Evolutionary conservation across 2,329 filamentous ascomycete species (phyloP).

Genomic region (Coniochaeta prunicola): DNA sequence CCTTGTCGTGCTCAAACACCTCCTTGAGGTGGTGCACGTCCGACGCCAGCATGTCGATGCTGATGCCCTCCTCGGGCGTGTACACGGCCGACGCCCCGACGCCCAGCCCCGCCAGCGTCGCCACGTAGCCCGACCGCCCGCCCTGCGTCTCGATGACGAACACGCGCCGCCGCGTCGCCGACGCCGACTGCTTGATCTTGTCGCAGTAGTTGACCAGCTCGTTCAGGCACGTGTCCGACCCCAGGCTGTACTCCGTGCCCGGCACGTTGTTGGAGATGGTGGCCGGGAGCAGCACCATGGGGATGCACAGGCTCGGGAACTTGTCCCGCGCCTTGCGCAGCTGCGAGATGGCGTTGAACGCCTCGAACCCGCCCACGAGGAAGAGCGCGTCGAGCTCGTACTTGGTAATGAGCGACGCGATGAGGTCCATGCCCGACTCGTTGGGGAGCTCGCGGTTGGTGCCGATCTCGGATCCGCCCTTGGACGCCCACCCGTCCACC

Average conservation of each 20-base stretch:
- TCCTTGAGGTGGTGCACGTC: conserved; percentile 87
- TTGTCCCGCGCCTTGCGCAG: conserved; percentile 71
- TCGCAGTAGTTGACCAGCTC: conserved; percentile 93
- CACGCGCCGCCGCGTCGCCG: conserved; percentile 83
- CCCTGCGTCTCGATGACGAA: conserved; percentile 99
- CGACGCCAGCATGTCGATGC: conserved; percentile 81
- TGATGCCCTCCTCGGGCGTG: conserved; percentile 93
- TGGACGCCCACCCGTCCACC: conserved; percentile 90
- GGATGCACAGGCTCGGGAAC: conserved; percentile 84
- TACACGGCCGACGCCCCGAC: conserved; percentile 92
- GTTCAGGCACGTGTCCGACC: conserved; percentile 94
- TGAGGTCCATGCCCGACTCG: conserved; percentile 74
- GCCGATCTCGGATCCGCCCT: conserved; percentile 94
- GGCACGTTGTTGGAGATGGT: conserved; percentile 99
- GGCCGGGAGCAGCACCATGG: conserved; percentile 85
- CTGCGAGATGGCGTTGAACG: conserved; percentile 86
- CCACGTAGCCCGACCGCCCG: conserved; percentile 87
- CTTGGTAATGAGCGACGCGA: conserved; percentile 74
- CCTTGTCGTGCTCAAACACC: conserved; percentile 77
- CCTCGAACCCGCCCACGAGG: conserved; percentile 91
- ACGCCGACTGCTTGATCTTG: conserved; percentile 94
- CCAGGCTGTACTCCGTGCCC: conserved; percentile 93
- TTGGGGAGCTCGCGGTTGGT: conserved; percentile 90
- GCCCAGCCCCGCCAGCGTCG: conserved; percentile 81
- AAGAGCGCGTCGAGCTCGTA: conserved; percentile 91